Conservation (phyloP, 2,329 filamentous ascomycete species). For the Beauveria scarabaeidicola region DNA sequence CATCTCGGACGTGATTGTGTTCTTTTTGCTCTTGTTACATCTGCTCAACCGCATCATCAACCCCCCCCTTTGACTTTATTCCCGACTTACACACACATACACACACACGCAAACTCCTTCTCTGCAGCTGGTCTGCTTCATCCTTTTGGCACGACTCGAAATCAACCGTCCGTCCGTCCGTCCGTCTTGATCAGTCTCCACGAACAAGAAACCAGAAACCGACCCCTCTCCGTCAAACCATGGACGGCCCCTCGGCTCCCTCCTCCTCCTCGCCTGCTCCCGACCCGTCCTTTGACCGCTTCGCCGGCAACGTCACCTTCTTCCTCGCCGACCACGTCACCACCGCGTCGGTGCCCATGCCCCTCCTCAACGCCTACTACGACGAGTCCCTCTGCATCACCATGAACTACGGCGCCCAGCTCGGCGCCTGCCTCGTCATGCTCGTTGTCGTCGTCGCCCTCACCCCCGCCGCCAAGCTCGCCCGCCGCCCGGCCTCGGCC, state of each 20-base stretch:
- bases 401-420: slow-evolving; percentile 62
- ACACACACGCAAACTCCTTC: neutral
- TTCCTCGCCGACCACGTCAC: slow-evolving; percentile 24
- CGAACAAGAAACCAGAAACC: neutral
- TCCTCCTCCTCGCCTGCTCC: neutral
- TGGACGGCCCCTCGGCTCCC: neutral
- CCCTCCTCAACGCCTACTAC: slow-evolving; percentile 25
- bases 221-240: neutral
- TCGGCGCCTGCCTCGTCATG: slow-evolving; percentile 59
- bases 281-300: slow-evolving; percentile 24
- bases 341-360: slow-evolving; percentile 24
- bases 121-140: neutral
- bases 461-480: slow-evolving; percentile 57
- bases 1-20: neutral
- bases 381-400: slow-evolving; percentile 26
- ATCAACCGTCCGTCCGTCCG: too few relatives aligned
- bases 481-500: slow-evolving; percentile 55
- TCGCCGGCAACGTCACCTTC: slow-evolving; percentile 28
- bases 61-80: neutral
- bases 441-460: slow-evolving; percentile 58
- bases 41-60: neutral
- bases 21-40: neutral
- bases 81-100: neutral
- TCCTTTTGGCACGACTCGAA: too few relatives aligned
- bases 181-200: neutral